Conservation (phyloP, 164 flowering plant genomes). For the Magnolia changhungtana region DNA sequence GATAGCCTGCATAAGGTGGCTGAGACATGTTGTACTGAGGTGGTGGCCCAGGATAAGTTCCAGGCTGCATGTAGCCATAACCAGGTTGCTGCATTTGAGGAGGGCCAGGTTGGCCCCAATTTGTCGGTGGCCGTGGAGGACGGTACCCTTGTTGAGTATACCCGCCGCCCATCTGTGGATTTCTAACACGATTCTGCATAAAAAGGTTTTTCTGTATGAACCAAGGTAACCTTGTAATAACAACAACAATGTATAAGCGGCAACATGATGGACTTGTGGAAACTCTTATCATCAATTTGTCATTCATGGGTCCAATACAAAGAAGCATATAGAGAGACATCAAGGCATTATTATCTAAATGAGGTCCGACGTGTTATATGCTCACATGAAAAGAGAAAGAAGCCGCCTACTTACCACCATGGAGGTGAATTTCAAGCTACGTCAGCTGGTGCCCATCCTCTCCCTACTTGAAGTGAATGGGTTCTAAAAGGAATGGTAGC, state of each 20-base stretch:
- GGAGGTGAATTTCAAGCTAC: conserved; percentile 53
- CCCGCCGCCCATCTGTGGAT: conserved; percentile 67
- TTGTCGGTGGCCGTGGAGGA: conserved; percentile 56
- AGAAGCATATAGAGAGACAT: not conserved
- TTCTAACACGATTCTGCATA: conserved; percentile 86
- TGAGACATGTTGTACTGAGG: conserved; percentile 74
- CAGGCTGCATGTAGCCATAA: conserved; percentile 84
- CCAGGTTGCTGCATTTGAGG: conserved; percentile 72
- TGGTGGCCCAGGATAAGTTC: conserved; percentile 64
- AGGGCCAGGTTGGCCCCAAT: conserved; percentile 63
- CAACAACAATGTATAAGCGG: not conserved
- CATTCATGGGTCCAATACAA: not conserved
- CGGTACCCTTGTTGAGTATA: conserved; percentile 81
- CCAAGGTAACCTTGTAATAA: conserved; percentile 23
- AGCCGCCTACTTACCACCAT: conserved; percentile 84
- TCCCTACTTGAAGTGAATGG: conserved; percentile 73
- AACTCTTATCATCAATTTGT: not conserved
- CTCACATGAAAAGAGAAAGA: conserved; percentile 35
- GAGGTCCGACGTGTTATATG: conserved; percentile 9
- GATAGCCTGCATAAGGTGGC: conserved; percentile 70
- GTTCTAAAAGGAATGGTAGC: conserved; percentile 41
- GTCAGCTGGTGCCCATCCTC: conserved; percentile 87
- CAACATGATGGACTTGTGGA: not conserved
- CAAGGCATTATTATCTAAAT: not conserved
- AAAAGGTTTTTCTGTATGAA: conserved; percentile 37